phyloP scores from a whole-genome alignment of 768 basidiomycete genomes.

The Hygrocybe punicea region DNA sequence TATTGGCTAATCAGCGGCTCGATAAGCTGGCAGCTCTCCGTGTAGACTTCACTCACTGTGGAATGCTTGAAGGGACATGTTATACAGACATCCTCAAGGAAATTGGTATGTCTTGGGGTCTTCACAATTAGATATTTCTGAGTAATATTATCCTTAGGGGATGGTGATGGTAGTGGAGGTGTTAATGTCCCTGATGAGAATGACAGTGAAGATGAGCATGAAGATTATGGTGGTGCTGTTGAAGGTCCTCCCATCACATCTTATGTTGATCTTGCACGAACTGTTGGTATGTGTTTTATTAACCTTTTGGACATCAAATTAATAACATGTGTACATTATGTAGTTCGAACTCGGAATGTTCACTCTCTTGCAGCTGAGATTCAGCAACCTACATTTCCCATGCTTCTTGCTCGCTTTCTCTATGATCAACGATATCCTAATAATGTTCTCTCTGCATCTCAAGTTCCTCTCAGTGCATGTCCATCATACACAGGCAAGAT shows the following conservation, averaged over 20 bases:
- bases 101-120: neutral
- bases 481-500: neutral
- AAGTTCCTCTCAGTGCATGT: neutral
- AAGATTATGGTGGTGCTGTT: constrained; percentile 4
- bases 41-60: constrained; percentile 13
- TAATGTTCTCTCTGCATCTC: neutral
- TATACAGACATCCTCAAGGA: neutral
- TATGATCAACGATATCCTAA: constrained; percentile 11
- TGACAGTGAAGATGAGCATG: neutral
- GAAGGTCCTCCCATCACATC: neutral
- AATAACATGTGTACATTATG: neutral
- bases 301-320: neutral
- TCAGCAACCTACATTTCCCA: constrained; percentile 16
- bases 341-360: constrained; percentile 1
- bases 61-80: constrained; percentile 13
- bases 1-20: constrained; percentile 29
- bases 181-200: neutral
- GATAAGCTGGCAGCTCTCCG: constrained; percentile 28
- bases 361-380: neutral
- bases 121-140: neutral
- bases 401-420: constrained; percentile 25
- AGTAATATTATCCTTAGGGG: neutral
- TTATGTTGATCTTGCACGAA: constrained; percentile 2
- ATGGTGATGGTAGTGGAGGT: neutral
- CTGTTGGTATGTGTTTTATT: neutral